Conservation (phyloP, 1,284 basidiomycete species). For the Anthracocystis setariae region DNA sequence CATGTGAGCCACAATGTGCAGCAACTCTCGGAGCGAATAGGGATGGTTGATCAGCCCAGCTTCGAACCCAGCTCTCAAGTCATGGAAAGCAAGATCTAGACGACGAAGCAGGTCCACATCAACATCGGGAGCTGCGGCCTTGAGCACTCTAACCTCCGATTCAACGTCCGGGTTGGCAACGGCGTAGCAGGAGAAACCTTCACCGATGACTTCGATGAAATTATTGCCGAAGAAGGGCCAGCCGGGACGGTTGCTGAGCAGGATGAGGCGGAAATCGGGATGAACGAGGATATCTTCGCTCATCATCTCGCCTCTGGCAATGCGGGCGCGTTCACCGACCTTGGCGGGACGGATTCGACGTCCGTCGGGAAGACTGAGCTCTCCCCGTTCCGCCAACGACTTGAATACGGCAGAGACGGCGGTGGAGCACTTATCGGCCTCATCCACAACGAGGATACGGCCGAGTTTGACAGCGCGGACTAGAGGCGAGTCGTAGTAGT, state of each 20-base stretch:
- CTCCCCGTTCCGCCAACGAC: conserved; percentile 67
- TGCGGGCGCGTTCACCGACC: conserved; percentile 7
- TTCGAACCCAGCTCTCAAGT: conserved; percentile 67
- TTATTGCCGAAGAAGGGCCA: conserved; percentile 67
- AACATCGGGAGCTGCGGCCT: conserved; percentile 64
- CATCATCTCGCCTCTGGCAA: conserved; percentile 7
- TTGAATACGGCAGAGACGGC: conserved; percentile 68
- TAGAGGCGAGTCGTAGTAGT: conserved; percentile 66
- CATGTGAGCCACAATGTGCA: conserved; percentile 68
- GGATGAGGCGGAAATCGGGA: conserved; percentile 67
- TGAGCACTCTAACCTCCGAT: conserved; percentile 65
- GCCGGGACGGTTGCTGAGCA: conserved; percentile 68
- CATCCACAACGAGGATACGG: conserved; percentile 68
- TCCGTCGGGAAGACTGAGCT: conserved; percentile 67
- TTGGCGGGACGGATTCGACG: conserved; percentile 57
- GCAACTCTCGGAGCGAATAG: conserved; percentile 67
- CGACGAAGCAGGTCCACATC: conserved; percentile 54
- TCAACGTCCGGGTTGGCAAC: conserved; percentile 67
- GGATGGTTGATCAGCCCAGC: conserved; percentile 65
- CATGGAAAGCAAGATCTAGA: conserved; percentile 67
- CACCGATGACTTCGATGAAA: conserved; percentile 67
- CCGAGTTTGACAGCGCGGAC: conserved; percentile 66
- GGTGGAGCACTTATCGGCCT: conserved; percentile 68
- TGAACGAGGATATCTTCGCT: conserved; percentile 61
- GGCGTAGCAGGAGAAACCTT: conserved; percentile 66